phyloP scores from a whole-genome alignment of 2,329 filamentous ascomycete genomes.

The Diaporthe vexans region DNA sequence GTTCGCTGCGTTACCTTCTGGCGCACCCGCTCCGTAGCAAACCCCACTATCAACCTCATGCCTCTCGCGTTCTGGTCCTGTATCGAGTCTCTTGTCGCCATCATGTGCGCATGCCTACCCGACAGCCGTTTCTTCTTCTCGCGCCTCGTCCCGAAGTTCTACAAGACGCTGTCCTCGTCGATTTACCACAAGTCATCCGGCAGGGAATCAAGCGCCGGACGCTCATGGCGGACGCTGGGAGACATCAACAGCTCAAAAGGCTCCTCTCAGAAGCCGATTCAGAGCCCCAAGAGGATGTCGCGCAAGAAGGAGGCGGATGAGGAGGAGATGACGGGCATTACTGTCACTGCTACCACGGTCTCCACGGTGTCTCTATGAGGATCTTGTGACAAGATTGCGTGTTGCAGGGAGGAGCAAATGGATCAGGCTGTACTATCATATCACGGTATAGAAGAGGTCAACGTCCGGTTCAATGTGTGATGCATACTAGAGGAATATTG shows the following conservation, averaged over 20 bases:
- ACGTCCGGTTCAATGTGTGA: neutral
- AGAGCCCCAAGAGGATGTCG: neutral
- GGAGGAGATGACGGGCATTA: slow-evolving; percentile 12
- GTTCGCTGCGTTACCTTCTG: slow-evolving; percentile 25
- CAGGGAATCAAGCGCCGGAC: neutral
- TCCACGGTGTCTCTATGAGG: slow-evolving; percentile 7
- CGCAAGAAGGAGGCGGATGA: neutral
- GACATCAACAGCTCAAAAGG: slow-evolving; percentile 15
- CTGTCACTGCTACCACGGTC: neutral
- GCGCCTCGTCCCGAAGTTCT: slow-evolving; percentile 18
- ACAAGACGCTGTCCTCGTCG: slow-evolving; percentile 4
- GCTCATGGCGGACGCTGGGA: neutral
- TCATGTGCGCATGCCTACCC: slow-evolving; percentile 31
- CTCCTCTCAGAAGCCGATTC: neutral
- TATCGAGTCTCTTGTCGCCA: slow-evolving; percentile 16
- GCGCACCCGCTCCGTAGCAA: slow-evolving; percentile 17
- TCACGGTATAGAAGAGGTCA: neutral
- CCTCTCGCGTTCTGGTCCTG: slow-evolving; percentile 27
- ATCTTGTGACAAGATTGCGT: no score
- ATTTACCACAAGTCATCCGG: slow-evolving; percentile 17
- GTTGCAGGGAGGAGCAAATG: neutral
- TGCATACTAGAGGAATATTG: neutral
- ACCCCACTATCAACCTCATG: slow-evolving; percentile 27
- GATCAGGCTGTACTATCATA: neutral
- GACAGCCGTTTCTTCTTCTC: slow-evolving; percentile 36